Conservation (phyloP, 192 early-diverging fungal genomes). For the Funneliformis geosporum region DNA sequence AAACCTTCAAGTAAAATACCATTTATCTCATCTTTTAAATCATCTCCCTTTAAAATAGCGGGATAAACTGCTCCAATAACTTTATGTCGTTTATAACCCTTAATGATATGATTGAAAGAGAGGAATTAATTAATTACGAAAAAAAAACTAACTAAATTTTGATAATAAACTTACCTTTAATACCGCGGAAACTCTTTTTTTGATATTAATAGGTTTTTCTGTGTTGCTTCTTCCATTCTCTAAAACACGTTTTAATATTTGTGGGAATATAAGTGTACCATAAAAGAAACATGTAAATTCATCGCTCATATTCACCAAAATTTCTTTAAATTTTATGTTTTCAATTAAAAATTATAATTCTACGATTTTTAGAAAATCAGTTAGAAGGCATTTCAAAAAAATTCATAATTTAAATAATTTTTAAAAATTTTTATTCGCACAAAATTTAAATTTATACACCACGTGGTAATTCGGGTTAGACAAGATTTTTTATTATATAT, state of each 20-base stretch:
- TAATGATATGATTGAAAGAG: neutral
- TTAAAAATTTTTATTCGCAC: too few species aligned
- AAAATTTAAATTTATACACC: too few species aligned
- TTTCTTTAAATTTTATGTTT: too few species aligned
- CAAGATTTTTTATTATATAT: too few species aligned
- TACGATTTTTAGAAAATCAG: too few species aligned
- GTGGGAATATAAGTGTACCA: neutral
- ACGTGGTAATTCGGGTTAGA: too few species aligned
- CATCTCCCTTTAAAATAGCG: constrained; percentile 5
- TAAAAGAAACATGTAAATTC: constrained; percentile 20
- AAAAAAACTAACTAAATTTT: neutral
- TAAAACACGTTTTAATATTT: constrained; percentile 3
- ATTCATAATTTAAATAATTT: too few species aligned
- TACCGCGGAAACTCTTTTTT: neutral
- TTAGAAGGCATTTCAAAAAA: too few species aligned
- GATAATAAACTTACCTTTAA: constrained; percentile 5
- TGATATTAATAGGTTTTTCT: neutral
- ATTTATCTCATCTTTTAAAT: neutral
- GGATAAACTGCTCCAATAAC: constrained; percentile 3
- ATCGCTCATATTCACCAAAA: neutral
- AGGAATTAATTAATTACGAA: neutral
- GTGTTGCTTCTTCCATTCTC: neutral
- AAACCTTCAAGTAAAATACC: neutral
- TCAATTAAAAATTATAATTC: too few species aligned
- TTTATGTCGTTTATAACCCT: constrained; percentile 21